Evolutionary conservation across 2,329 filamentous ascomycete genomes (phyloP).

Genomic region (Microdochium trichocladiopsis): DNA sequence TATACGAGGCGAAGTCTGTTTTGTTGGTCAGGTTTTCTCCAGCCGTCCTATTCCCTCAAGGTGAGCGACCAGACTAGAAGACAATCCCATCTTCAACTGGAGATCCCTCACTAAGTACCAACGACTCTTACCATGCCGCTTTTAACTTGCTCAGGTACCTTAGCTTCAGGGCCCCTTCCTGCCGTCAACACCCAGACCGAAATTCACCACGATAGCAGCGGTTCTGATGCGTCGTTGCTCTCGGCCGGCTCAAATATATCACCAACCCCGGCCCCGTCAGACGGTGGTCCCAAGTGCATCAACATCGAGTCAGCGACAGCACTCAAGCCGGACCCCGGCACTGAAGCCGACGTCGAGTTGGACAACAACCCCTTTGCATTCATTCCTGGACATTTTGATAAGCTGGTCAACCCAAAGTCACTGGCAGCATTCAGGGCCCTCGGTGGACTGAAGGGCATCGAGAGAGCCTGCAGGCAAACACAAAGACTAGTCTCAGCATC

Average conservation of each 20-base stretch:
- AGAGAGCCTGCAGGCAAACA: conserved; percentile 59
- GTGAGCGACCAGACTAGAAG: too few relatives aligned
- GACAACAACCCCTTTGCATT: conserved; percentile 69
- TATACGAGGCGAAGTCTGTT: too few relatives aligned
- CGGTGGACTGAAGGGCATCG: conserved; percentile 62
- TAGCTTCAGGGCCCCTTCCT: neutral
- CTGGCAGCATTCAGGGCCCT: conserved; percentile 63
- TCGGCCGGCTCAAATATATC: conserved; percentile 23
- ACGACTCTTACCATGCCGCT: too few relatives aligned
- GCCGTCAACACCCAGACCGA: neutral
- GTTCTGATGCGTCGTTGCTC: conserved; percentile 11
- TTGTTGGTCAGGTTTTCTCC: too few relatives aligned
- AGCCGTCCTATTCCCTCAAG: too few relatives aligned
- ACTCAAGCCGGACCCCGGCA: conserved; percentile 61
- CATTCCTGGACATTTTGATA: conserved; percentile 65
- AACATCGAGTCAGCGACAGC: conserved; percentile 33
- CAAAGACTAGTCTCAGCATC: conserved; percentile 56
- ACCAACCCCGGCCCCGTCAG: conserved; percentile 18
- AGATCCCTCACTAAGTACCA: too few relatives aligned
- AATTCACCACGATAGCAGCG: neutral
- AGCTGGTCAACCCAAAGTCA: conserved; percentile 70
- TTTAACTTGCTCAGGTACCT: too few relatives aligned
- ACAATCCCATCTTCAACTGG: too few relatives aligned
- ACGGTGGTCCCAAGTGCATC: conserved; percentile 18
- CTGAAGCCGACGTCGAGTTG: conserved; percentile 61